Evolutionary conservation across 2,329 filamentous ascomycete genomes (phyloP), one percentile per base, ranked within the genome.

Genomic region (Clonostachys rhizophaga): DNA sequence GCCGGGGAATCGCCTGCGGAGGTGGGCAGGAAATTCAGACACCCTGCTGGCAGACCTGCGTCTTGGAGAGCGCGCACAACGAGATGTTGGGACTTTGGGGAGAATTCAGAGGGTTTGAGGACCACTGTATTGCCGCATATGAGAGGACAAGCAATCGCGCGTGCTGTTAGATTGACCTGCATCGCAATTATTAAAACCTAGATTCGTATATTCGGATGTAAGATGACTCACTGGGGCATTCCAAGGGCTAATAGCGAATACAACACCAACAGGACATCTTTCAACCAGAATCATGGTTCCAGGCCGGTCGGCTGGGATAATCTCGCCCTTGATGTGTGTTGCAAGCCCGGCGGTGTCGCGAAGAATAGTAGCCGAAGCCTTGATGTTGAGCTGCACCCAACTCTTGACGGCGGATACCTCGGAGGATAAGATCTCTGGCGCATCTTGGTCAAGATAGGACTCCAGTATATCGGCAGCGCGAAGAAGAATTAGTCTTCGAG

Each of bases 191-290:
- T 12, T 7, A 45, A 9, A 45, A 17, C 34, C 3, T 37, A 17
- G 24, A n/a, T 20, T 10, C 24, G 3, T 10, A 30, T 30, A 30
- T 30, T 10, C 10, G 9, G 24, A 30, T 30, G 9, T 30, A 3
- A 10, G 9, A 30, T 8, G 36, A 39, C 14, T 39, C 36, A 39
- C 85, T 18, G 36, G 36, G 7, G 36, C 52, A 33, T 53, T 50
- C 84, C 86, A 89, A 3, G 86, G 85, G 11, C 81, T 83, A 57
- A 89, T 87, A 5, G 76, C 81, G 40, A 88, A 66, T 16, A 87
- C 73, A 5, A 88, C 84, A 2, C 86, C 86, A 52, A 80, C 85
- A 0, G 86, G 83, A 61, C 87, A 81, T 58, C 83, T 83, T 55
- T 79, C 72, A 3, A 89, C 67, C 50, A 89, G 66, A 0, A 82